Evolutionary conservation across 1,139 yeast genomes (phyloP), one percentile per base, ranked within the genome.

Genomic region (Magnusiomyces paraingens): DNA sequence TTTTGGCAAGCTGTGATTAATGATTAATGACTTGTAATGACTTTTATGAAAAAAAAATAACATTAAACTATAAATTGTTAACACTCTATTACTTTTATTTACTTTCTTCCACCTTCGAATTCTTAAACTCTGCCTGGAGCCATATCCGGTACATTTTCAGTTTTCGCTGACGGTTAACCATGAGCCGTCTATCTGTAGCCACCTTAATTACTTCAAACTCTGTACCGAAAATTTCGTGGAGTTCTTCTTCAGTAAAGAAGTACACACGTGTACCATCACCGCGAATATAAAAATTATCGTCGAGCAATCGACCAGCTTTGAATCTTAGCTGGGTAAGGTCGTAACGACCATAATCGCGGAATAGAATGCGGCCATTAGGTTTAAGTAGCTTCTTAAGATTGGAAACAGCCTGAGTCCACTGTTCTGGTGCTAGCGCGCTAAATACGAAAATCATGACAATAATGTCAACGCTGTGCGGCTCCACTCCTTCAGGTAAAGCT

Each of bases 251-350:
- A 1, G 96, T 89, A 73, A 93, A 93, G 72, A 93, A 93, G 69
- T 93, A 93, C 12, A 94, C 99, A 62, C 99, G 77, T 1, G 99
- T 93, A 51, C 99, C 99, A 67, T 93, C 99, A 42, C 99, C 99
- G 65, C 99, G 80, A 44, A 91, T 89, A 70, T 93, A 93, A 66
- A 93, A 93, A 69, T 93, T 91, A 55, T 93, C 98, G 54, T 89
- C 96, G 56, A 93, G 70, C 47, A 89, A 73, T 64, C 99, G 79
- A 48, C 88, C 86, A 67, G 87, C 88, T 70, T 93, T 94, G 74
- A 93, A 90, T 63, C 99, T 74, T 52, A 93, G 86, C 67, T 93
- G 99, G 0, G 99, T 96, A 68, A 94, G 75, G 69, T 93, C 99
- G 65, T 91, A 93, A 60, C 98, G 79, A 2, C 98, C 98, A 67